Base-by-base conservation (phyloP, 306 rosid species). In the Quillaja saponaria region DNA sequence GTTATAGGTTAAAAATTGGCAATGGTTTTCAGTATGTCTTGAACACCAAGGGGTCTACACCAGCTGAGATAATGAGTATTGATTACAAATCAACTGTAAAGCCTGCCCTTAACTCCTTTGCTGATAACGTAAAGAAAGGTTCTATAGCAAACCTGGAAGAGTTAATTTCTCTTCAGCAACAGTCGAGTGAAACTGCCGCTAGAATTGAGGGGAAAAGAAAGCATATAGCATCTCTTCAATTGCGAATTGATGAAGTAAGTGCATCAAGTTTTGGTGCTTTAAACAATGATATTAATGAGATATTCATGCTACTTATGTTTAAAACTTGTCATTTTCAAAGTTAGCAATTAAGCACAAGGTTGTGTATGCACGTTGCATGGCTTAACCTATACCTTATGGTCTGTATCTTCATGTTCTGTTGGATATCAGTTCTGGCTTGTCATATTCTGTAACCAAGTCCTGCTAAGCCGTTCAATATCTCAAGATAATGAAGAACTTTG, bases 61-160 rank as follows among this genome's bases (percentile, higher is more conserved):
- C 86, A 19, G 66, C 87, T 54, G 95, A 87, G 82, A 78, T 92
- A 53, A 83, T 87, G 95, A 95, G 99, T 34, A 56, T 85, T 63
- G 87, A 89, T 76, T 67, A 83, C 73, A 92, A 92, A 68, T 51
- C 69, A 54, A 64, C 62, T 4, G 49, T 89, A 54, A 87, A 78
- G 79, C 91, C 95, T 72, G 76, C 80, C 10, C 89, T 92, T 13
- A 67, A 51, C 34, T 74, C 91, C 44, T 71, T 61, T 55, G 68
- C 78, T 0, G 79, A 83, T 39, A 94, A 81, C 35, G 72, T 84
- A 39, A 85, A 85, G 82, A 87, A 63, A 59, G 78, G 60, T 78
- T 82, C 89, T 4, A 69, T 89, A 94, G 78, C 6, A 4, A 87
- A 82, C 55, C 62, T 68, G 65, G 99, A 89, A 55, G 89, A 92